Percentiles rank a stretch among this genome's conserved stretches.
Conservation (phyloP, 371 early-diverging fungal species). For the Umbelopsis sp. region DNA sequence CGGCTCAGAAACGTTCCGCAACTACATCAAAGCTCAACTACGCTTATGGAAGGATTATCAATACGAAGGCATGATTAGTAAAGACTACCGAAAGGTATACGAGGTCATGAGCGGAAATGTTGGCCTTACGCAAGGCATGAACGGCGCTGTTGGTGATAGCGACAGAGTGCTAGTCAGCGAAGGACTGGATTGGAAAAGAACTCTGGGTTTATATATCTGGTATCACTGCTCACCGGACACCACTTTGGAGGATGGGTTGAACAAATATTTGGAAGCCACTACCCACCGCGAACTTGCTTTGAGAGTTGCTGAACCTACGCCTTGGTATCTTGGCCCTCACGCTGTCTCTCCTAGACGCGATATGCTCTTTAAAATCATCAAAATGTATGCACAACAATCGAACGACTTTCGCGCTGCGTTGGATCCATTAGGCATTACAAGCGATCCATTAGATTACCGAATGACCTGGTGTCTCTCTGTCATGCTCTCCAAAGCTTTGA, state of each 20-base stretch:
- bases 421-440: conserved; percentile 8
- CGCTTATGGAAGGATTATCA: conserved; percentile 14
- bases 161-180: conserved; percentile 13
- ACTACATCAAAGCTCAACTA: conserved; percentile 10
- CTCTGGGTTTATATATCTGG: conserved; percentile 5
- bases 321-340: conserved; percentile 7
- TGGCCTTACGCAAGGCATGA: conserved; percentile 11
- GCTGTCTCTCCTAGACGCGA: conserved; percentile 4
- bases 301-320: conserved; percentile 7
- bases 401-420: conserved; percentile 6
- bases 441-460: conserved; percentile 7
- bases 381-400: conserved; percentile 8
- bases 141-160: conserved; percentile 6
- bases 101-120: conserved; percentile 15
- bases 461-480: conserved; percentile 13
- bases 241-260: conserved; percentile 3
- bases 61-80: conserved; percentile 13
- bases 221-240: conserved; percentile 7
- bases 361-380: conserved; percentile 13
- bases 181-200: conserved; percentile 14
- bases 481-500: not conserved
- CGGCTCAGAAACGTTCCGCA: conserved; percentile 7
- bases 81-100: conserved; percentile 10
- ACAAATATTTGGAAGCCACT: conserved; percentile 3
- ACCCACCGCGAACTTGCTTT: conserved; percentile 4